phyloP scores from a whole-genome alignment of 768 basidiomycete genomes.

The Flagelloscypha sp. region DNA sequence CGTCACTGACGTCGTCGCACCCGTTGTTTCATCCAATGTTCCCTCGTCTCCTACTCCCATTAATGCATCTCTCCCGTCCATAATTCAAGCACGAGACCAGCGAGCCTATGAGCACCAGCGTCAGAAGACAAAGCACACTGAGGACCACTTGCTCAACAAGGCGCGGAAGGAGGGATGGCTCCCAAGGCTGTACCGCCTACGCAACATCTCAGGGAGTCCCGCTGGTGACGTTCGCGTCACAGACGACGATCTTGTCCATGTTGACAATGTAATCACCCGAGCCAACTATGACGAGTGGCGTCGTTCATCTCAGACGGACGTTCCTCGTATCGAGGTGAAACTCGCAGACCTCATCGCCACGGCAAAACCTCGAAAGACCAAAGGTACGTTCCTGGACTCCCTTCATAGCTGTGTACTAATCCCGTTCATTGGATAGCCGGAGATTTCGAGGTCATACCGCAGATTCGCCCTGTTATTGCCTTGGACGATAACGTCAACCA shows the following conservation, averaged over 20 bases:
- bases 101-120: slow-evolving; percentile 44
- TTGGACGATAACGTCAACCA: slow-evolving; percentile 39
- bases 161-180: slow-evolving; percentile 9
- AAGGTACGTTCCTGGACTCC: slow-evolving; percentile 24
- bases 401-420: slow-evolving; percentile 1
- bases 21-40: too few relatives aligned
- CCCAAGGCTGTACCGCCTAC: slow-evolving; percentile 6
- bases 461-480: slow-evolving; percentile 46
- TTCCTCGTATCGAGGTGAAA: slow-evolving; percentile 20
- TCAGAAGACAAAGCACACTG: slow-evolving; percentile 37
- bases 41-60: too few relatives aligned
- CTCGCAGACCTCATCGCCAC: slow-evolving; percentile 24
- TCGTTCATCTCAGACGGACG: background rate
- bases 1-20: too few relatives aligned
- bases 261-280: slow-evolving; percentile 5
- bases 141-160: slow-evolving; percentile 16
- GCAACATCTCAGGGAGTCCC: slow-evolving; percentile 20
- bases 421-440: slow-evolving; percentile 22
- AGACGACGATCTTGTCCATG: slow-evolving; percentile 1
- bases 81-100: slow-evolving; percentile 27
- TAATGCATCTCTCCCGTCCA: slow-evolving; percentile 10
- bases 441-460: slow-evolving; percentile 52
- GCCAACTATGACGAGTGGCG: background rate
- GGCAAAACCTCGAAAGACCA: slow-evolving; percentile 31
- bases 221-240: slow-evolving; percentile 9